These are phyloP conservation scores for Colletotrichum sp. DNA, from an alignment of 2,329 filamentous ascomycete species.

Conservation along the genomic window DNA sequence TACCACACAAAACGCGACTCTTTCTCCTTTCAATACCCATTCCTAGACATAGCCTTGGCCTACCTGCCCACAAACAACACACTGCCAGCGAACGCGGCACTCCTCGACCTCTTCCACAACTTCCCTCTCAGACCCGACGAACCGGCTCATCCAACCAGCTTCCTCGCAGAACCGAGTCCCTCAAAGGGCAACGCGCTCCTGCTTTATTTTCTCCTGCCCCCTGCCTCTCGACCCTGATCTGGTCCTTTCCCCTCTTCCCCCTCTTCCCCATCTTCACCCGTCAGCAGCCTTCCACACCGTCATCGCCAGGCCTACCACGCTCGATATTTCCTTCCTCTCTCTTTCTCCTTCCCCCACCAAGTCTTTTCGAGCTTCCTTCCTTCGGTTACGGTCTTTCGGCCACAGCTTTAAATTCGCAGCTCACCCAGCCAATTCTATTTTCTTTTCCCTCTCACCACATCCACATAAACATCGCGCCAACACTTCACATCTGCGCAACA, in stretches of 20 bases:
- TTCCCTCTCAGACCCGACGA: not conserved
- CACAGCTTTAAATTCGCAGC: not conserved
- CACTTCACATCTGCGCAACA: not conserved
- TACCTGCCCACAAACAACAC: not conserved
- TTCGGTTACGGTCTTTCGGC: not conserved
- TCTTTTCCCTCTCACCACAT: not conserved
- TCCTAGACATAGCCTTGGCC: not conserved
- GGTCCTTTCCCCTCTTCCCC: not conserved
- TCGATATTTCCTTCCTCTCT: not conserved
- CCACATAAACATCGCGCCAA: not conserved
- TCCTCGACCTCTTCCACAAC: not conserved
- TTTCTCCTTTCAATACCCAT: not conserved
- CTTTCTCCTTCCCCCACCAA: not conserved
- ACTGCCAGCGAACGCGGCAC: not conserved
- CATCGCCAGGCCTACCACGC: not conserved
- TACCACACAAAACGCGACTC: not conserved
- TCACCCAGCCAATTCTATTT: not conserved
- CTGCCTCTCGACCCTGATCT: not conserved
- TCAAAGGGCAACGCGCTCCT: not conserved
- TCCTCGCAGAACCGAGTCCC: not conserved
- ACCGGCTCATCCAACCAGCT: not conserved
- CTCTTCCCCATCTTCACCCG: not conserved
- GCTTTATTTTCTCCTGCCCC: not conserved
- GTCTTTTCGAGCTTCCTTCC: not conserved
- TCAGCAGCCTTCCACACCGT: not conserved